These are phyloP conservation scores for Asterochloris erici DNA, from an alignment of 139 green algal genomes.

Conservation along the genomic window DNA sequence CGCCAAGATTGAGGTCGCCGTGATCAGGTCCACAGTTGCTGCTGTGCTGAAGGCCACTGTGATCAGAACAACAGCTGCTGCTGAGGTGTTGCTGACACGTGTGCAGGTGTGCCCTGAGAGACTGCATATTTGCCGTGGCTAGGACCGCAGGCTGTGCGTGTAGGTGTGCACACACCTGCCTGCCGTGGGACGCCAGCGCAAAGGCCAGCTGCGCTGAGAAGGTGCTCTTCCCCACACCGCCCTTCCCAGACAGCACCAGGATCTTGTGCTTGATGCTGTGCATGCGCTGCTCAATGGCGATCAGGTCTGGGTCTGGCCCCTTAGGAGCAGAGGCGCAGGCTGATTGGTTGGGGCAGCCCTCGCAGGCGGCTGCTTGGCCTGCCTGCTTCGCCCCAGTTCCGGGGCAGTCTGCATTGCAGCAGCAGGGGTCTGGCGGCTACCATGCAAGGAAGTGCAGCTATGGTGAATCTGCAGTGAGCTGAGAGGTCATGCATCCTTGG, in stretches of 20 bases:
- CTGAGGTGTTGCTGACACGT: too few species aligned
- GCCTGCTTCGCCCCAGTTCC: slow-evolving; percentile 73
- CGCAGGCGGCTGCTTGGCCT: slow-evolving; percentile 78
- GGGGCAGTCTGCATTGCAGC: slow-evolving; percentile 68
- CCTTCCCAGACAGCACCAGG: slow-evolving; percentile 96
- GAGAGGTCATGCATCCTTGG: background rate
- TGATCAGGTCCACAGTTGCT: too few species aligned
- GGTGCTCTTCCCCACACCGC: slow-evolving; percentile 96
- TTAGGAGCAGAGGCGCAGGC: slow-evolving; percentile 85
- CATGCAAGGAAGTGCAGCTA: background rate
- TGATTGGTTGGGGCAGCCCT: slow-evolving; percentile 92
- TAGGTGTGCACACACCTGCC: slow-evolving; percentile 44
- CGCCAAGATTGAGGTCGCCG: too few species aligned
- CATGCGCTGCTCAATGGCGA: slow-evolving; percentile 74
- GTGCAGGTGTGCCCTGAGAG: too few species aligned
- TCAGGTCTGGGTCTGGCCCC: slow-evolving; percentile 83
- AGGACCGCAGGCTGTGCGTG: too few species aligned
- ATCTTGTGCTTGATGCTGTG: slow-evolving; percentile 80
- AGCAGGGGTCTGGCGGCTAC: background rate
- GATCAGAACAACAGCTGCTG: too few species aligned
- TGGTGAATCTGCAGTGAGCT: background rate
- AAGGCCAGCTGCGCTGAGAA: slow-evolving; percentile 92
- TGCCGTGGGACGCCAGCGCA: slow-evolving; percentile 63
- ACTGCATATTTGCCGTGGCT: too few species aligned
- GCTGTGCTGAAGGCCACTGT: too few species aligned